Evolutionary conservation across 805 yeast genomes (phyloP).

Genomic region (Ogataea allantospora): DNA sequence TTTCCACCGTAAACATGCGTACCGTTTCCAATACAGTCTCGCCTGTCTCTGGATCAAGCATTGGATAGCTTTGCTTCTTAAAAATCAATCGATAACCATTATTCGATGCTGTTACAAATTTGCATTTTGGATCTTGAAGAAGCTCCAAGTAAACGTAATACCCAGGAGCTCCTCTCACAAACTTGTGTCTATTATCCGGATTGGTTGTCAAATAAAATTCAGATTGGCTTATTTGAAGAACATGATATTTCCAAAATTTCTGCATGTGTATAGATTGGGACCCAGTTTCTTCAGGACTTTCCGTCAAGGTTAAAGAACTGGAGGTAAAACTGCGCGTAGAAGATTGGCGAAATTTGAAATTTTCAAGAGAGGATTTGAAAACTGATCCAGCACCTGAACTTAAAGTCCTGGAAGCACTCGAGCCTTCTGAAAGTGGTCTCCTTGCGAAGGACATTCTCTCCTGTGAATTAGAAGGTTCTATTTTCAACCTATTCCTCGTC

Average conservation of each 20-base stretch:
- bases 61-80: conserved; percentile 24
- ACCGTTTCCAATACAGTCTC: conserved; percentile 12
- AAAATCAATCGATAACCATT: conserved; percentile 36
- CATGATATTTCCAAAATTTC: conserved; percentile 63
- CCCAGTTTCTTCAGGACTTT: conserved; percentile 1
- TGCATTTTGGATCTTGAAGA: conserved; percentile 8
- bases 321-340: background rate
- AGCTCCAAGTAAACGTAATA: conserved; percentile 47
- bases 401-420: background rate
- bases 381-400: conserved; percentile 5
- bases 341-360: conserved; percentile 2
- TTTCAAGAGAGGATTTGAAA: conserved; percentile 5
- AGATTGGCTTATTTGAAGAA: conserved; percentile 46
- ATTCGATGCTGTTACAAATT: conserved; percentile 16
- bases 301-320: background rate
- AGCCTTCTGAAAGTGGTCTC: conserved; percentile 2
- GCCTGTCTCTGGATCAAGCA: conserved; percentile 4
- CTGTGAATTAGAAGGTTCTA: background rate
- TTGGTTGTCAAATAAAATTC: conserved; percentile 65
- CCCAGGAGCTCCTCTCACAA: conserved; percentile 62
- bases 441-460: background rate
- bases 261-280: conserved; percentile 8
- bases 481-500: conserved; percentile 10
- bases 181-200: conserved; percentile 58
- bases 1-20: conserved; percentile 25